phyloP scores from a whole-genome alignment of 2,329 filamentous ascomycete genomes.

The Verticillium zaregamsianum region DNA sequence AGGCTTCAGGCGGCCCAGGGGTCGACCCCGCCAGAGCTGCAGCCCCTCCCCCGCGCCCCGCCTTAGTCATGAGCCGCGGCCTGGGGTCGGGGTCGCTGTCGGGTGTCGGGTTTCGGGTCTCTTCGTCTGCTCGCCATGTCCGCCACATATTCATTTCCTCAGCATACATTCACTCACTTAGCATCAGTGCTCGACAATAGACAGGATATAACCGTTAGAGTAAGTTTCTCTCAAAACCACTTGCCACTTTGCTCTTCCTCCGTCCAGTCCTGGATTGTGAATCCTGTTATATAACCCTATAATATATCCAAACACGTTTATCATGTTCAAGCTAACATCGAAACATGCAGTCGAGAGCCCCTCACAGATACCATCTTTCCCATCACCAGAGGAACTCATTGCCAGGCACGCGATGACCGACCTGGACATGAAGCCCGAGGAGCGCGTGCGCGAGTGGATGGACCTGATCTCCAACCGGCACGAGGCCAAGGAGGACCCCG shows the following conservation, averaged over 20 bases:
- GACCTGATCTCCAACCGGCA: not conserved
- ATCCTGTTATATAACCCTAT: too few relatives aligned
- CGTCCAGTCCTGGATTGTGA: not conserved
- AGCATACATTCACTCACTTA: too few relatives aligned
- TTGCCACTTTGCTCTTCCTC: not conserved
- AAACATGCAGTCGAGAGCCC: not conserved
- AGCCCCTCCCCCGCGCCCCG: not conserved
- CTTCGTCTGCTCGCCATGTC: too few relatives aligned
- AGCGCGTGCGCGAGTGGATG: not conserved
- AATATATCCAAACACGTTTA: not conserved
- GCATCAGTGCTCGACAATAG: too few relatives aligned
- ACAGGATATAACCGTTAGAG: too few relatives aligned
- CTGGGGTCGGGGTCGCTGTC: too few relatives aligned
- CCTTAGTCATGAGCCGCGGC: not conserved
- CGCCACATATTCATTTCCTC: not conserved
- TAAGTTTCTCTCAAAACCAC: not conserved
- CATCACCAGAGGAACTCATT: not conserved
- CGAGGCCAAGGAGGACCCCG: not conserved
- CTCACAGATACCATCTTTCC: not conserved
- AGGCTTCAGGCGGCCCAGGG: not conserved
- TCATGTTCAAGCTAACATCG: not conserved
- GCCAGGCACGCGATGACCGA: not conserved
- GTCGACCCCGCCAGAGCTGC: too few relatives aligned
- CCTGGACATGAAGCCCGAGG: not conserved
- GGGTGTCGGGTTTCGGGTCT: not conserved